Evolutionary conservation across 805 yeast species (phyloP).

Genomic region (Metschnikowia arizonensis): DNA sequence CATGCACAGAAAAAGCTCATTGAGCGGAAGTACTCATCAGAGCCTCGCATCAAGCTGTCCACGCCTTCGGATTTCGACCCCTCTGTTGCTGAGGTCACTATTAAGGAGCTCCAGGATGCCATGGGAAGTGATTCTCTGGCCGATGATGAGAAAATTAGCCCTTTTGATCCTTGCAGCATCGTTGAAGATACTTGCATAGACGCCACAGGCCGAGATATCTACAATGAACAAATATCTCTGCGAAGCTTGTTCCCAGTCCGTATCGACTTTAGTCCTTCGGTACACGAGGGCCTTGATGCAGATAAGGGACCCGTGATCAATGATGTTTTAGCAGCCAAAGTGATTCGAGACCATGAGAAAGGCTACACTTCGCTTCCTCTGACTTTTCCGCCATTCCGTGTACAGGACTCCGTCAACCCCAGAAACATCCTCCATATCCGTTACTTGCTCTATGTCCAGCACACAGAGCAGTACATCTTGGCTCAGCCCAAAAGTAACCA

Average conservation of each 20-base stretch:
- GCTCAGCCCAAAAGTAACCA: conserved; percentile 52
- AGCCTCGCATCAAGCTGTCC: conserved; percentile 6
- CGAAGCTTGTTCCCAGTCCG: conserved; percentile 12
- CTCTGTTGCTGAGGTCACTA: conserved; percentile 7
- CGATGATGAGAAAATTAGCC: conserved; percentile 32
- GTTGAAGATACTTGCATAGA: conserved; percentile 28
- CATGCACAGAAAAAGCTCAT: conserved; percentile 15
- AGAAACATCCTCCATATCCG: conserved; percentile 30
- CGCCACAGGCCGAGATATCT: conserved; percentile 28
- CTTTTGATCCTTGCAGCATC: conserved; percentile 38
- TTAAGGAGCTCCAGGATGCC: conserved; percentile 16
- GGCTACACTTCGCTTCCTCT: conserved; percentile 33
- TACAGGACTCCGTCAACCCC: conserved; percentile 22
- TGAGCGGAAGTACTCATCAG: conserved; percentile 11
- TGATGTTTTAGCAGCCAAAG: conserved; percentile 30
- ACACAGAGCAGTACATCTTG: conserved; percentile 47
- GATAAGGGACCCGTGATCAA: conserved; percentile 22
- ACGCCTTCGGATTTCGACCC: conserved; percentile 8
- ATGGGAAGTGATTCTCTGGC: conserved; percentile 20
- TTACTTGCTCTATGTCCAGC: conserved; percentile 33
- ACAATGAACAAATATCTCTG: conserved; percentile 26
- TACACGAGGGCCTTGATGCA: conserved; percentile 17
- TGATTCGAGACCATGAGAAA: conserved; percentile 26
- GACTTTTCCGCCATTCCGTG: conserved; percentile 33
- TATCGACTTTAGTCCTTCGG: conserved; percentile 13